Base-by-base conservation (phyloP, 305 asterid genomes). In the Salvia sclarea region DNA sequence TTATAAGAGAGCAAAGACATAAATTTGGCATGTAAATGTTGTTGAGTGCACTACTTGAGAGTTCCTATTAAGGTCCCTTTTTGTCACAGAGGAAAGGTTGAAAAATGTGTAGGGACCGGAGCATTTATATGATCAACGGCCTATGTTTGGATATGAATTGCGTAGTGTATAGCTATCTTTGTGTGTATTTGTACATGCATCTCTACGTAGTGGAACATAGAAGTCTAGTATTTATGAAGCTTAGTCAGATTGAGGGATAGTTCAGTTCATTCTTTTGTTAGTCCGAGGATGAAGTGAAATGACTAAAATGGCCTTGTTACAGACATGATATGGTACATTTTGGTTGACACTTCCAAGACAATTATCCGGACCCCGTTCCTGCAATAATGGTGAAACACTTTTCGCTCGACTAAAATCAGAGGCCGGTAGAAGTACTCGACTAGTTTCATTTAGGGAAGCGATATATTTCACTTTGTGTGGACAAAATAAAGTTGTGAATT, bases 381-480 rank as follows among this genome's bases (percentile, higher is more conserved):
- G 4, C 54, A 4, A 25, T 9, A 24, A 44, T 62, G 25, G 45
- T 25, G 24, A 16, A 28, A 4, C 22, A 4, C 11, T 25, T 10
- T 28, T 37, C 30, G 25, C 24, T 24, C 38, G 2, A 47, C 24
- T 47, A 12, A 33, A 64, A 64, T 11, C 60, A 33, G 20, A 65
- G 49, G 49, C 13, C 24, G 44, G 44, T 35, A 9, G 11, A 54
- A 28, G 45, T 57, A 16, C 6, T 31, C 8, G 71, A 57, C 69
- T 64, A 67, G 28, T 9, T 54, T 61, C 40, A 68, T 50, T 28
- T 28, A 49, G 55, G 61, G 43, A 28, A 64, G 70, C 60, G 24
- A 33, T 40, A 50, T 54, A 59, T 72, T 33, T 74, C 71, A 52
- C 31, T 71, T 76, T 45, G 31, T 44, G 21, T 49, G 72, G 52